Evolutionary conservation across 2,329 filamentous ascomycete species (phyloP), one percentile per base, ranked within the genome.

Genomic region (Fusarium brachygibbosum): DNA sequence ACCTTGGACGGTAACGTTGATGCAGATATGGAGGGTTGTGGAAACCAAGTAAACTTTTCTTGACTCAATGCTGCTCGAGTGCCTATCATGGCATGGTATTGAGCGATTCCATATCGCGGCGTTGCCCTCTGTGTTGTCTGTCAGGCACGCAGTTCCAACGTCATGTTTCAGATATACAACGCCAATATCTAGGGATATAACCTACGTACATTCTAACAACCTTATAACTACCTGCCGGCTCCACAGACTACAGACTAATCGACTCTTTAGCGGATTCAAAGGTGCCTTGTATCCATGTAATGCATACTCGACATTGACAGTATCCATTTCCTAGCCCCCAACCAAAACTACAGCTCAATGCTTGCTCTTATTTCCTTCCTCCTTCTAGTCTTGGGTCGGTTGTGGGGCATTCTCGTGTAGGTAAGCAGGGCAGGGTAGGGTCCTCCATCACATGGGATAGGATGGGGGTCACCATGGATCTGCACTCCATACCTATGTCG

Each of bases 401-500:
- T 44, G 66, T 66, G 66, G 66, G 55, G 49, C 61, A 29, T 54
- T 19, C 21, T 64, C 40, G 50, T 50, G 50, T 61, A 54, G 59
- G 44, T 62, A 63, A 55, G 57, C 52, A 40, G 23, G 32, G 32
- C 17, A 46, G 32, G 59, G 49, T 38, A 46, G 32, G 59, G 49
- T 38, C 25, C 38, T 68, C 35, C 49, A 41, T 68, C 66, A 49
- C 55, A 66, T 62, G 66, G 41, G 52, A 41, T 68, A 60, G 49
- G 46, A 69, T 61, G 66, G 37, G 53, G 60, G 40, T 44, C n/a
- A 40, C 40, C 16, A 51, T 45, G 59, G 55, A 58, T 69, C 49
- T 64, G 50, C 46, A 42, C 51, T 65, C 44, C n/a, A 49, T 48
- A 38, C 38, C 42, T 51, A 50, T 59, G 49, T 61, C 59, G 49